Base-by-base conservation (phyloP, 306 rosid species). In the Cucurbita moschata region DNA sequence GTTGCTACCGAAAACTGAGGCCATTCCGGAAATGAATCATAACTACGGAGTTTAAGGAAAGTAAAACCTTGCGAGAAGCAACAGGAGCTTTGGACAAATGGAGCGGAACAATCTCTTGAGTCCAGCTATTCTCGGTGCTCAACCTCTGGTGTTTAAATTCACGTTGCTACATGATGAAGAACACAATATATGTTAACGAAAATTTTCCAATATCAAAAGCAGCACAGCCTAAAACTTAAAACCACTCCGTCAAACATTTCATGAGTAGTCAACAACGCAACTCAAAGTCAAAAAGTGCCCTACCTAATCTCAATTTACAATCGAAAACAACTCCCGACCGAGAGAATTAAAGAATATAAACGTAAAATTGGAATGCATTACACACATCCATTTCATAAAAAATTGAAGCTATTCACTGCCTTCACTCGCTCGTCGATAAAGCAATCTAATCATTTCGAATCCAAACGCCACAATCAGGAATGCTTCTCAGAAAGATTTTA, bases 1-100 rank as follows among this genome's bases (percentile, higher is more conserved):
- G 42, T 47, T 23, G 43, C 14, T 21, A 47, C 55, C 37, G 0
- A 23, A 46, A 23, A 26, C 19, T 14, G 56, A 18, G 4, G 78
- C 51, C 2, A 47, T 73, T 19, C 65, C 11, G 76, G 53, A 38
- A 39, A 55, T 40, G 38, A 54, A 42, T 50, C 15, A 1, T 6
- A 75, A 16, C 9, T 2, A 35, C 35, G 14, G 61, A 35, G 19
- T 40, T 62, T 63, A 11, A 65, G 83, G 77, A 84, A 80, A 21
- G 78, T 72, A 54, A 82, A 86, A 94, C 99, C 99, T 94, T 85
- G 77, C 83, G 82, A 81, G 90, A 78, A 77, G 92, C 78, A 60
- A 67, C 69, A 66, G 87, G 92, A 76, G 85, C 81, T 79, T 83
- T 88, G 56, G 85, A 86, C 71, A 83, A 60, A 81, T 84, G 86